Percentiles rank a stretch among this genome's conserved stretches.
phyloP scores from a whole-genome alignment of 2,329 filamentous ascomycete genomes.

The Calycina herbarum region DNA sequence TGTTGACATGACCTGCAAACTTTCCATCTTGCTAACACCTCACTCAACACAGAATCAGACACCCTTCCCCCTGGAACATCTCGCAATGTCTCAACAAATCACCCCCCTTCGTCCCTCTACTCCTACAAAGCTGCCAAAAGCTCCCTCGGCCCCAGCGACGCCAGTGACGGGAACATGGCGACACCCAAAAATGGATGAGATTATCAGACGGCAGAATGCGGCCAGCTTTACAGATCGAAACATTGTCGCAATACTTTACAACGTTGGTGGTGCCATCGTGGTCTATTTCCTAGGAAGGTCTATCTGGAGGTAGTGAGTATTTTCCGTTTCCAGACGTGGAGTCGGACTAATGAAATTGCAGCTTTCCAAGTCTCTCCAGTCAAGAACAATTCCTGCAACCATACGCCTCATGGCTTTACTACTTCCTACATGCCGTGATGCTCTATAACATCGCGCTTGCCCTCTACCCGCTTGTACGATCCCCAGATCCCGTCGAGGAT shows the following conservation, averaged over 20 bases:
- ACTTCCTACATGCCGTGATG: conserved; percentile 55
- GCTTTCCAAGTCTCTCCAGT: conserved; percentile 34
- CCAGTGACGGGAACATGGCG: conserved; percentile 73
- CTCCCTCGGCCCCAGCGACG: conserved; percentile 27
- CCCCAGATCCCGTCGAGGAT: conserved; percentile 77
- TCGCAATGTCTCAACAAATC: conserved; percentile 11
- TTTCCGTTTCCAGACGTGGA: not conserved
- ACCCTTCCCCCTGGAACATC: too few relatives aligned
- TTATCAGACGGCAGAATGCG: conserved; percentile 76
- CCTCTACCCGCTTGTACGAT: conserved; percentile 69
- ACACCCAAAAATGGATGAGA: conserved; percentile 86
- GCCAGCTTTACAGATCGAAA: conserved; percentile 79
- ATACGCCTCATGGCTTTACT: conserved; percentile 41
- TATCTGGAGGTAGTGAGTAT: conserved; percentile 33
- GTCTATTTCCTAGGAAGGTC: conserved; percentile 47
- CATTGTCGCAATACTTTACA: conserved; percentile 67
- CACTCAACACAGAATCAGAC: not conserved
- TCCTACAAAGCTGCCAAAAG: conserved; percentile 20
- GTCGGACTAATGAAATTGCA: conserved; percentile 22
- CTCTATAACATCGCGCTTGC: conserved; percentile 71
- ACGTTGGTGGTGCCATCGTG: conserved; percentile 55
- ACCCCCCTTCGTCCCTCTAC: conserved; percentile 32
- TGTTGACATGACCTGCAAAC: conserved; percentile 22
- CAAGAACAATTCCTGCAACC: conserved; percentile 25
- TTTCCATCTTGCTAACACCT: not conserved